A percentile compares a stretch with the other conserved stretches of the same genome.
Evolutionary conservation across 108 stramenopile genomes (phyloP).

Genomic region (Ochromonas danica): DNA sequence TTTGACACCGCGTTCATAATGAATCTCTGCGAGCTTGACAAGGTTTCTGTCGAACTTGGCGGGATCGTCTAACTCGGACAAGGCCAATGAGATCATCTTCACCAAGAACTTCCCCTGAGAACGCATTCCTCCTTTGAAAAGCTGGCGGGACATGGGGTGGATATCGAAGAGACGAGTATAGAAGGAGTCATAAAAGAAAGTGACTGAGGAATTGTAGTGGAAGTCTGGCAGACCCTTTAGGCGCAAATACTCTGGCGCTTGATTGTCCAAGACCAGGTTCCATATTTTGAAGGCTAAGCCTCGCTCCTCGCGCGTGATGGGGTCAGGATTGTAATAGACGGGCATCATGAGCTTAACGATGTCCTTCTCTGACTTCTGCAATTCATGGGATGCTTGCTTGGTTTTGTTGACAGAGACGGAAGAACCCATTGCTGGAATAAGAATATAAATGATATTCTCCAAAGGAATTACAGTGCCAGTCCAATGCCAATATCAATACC

Average conservation of each 20-base stretch:
- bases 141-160: neutral
- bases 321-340: neutral
- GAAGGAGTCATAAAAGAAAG: constrained; percentile 28
- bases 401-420: no score
- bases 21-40: constrained; percentile 10
- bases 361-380: neutral
- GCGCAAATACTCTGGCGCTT: neutral
- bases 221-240: neutral
- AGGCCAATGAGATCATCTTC: constrained; percentile 18
- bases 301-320: neutral
- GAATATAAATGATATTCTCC: no score
- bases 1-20: constrained; percentile 30
- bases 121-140: constrained; percentile 19
- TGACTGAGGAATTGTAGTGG: neutral
- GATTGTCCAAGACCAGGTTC: neutral
- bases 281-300: neutral
- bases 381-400: no score
- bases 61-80: constrained; percentile 3
- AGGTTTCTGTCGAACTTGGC: neutral
- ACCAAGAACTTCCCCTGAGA: constrained; percentile 35
- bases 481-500: no score
- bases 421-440: no score
- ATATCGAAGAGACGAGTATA: constrained; percentile 31
- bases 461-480: no score
- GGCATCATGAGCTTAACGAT: constrained; percentile 13